phyloP scores from a whole-genome alignment of 805 yeast species.

The Candida maesae region DNA sequence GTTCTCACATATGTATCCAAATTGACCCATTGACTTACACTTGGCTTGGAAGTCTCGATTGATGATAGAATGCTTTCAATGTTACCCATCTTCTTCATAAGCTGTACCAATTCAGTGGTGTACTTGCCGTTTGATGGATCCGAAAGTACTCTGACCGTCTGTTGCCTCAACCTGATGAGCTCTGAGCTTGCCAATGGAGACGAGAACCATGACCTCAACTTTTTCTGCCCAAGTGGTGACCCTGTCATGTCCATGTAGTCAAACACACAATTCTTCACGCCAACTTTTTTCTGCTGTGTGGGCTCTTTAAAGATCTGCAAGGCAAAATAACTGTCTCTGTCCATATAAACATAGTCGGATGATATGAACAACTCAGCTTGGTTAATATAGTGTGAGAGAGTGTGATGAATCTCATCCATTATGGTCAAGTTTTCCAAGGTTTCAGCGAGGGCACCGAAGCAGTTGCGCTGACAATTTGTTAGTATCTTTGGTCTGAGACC shows the following conservation, averaged over 20 bases:
- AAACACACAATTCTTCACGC: slow-evolving; percentile 15
- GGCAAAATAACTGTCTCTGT: slow-evolving; percentile 28
- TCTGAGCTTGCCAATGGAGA: slow-evolving; percentile 31
- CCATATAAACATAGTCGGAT: slow-evolving; percentile 24
- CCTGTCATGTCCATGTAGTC: slow-evolving; percentile 25
- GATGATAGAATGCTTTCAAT: slow-evolving; percentile 23
- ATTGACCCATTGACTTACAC: slow-evolving; percentile 29
- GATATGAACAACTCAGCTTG: slow-evolving; percentile 4
- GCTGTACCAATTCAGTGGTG: slow-evolving; percentile 21
- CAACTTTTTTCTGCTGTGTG: slow-evolving; percentile 6
- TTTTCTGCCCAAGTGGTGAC: slow-evolving; percentile 29
- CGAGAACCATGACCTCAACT: slow-evolving; percentile 32
- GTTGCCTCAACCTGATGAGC: slow-evolving; percentile 29
- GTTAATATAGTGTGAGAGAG: slow-evolving; percentile 2
- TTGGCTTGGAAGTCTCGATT: slow-evolving; percentile 25
- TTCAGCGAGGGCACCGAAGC: slow-evolving; percentile 4
- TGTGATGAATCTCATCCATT: neutral
- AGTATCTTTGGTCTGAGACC: neutral
- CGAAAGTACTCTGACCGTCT: slow-evolving; percentile 27
- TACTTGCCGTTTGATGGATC: slow-evolving; percentile 18
- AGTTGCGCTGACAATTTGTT: slow-evolving; percentile 4
- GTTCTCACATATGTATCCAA: slow-evolving; percentile 25
- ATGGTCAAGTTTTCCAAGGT: slow-evolving; percentile 5
- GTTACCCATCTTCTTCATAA: slow-evolving; percentile 30
- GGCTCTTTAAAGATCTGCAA: slow-evolving; percentile 23